Conservation (phyloP, 2,329 filamentous ascomycete species). For the Colletotrichum spaethianum region DNA sequence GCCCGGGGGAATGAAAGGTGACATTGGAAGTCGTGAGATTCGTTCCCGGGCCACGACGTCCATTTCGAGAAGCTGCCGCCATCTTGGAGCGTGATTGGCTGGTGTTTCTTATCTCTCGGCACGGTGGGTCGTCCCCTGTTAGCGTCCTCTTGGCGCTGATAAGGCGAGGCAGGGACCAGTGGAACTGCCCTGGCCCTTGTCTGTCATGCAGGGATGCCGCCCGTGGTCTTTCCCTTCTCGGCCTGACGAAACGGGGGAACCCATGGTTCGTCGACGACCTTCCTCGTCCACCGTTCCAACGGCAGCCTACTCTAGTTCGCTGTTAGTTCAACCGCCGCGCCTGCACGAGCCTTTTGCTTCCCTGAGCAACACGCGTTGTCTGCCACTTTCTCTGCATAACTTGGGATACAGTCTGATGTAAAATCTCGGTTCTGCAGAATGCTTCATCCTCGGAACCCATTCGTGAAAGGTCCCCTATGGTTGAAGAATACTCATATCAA, state of each 20-base stretch:
- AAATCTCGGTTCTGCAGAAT: neutral
- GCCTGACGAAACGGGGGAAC: conserved; percentile 1
- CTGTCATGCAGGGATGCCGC: conserved; percentile 10
- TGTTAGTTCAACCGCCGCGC: too few relatives aligned
- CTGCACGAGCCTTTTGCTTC: too few relatives aligned
- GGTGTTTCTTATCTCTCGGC: conserved; percentile 40
- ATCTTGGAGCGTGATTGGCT: conserved; percentile 15
- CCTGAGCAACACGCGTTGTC: neutral
- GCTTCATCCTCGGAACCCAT: neutral
- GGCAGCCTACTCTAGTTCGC: neutral
- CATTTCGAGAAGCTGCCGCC: conserved; percentile 33
- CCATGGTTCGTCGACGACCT: neutral
- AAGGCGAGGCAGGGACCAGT: conserved; percentile 33
- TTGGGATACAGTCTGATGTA: neutral
- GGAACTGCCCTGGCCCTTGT: conserved; percentile 1
- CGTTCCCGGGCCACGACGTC: conserved; percentile 17
- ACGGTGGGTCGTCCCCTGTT: neutral
- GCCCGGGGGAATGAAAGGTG: conserved; percentile 6
- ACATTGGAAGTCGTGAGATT: conserved; percentile 2
- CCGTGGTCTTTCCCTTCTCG: conserved; percentile 13
- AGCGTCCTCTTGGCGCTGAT: conserved; percentile 40
- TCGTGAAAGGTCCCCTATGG: neutral
- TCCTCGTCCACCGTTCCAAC: neutral
- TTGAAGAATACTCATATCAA: neutral
- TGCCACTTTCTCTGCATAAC: neutral